Percentiles rank a stretch among this genome's conserved stretches.
These are phyloP conservation scores for Scheffersomyces illinoinensis DNA, from an alignment of 1,139 yeast species.

Conservation along the genomic window DNA sequence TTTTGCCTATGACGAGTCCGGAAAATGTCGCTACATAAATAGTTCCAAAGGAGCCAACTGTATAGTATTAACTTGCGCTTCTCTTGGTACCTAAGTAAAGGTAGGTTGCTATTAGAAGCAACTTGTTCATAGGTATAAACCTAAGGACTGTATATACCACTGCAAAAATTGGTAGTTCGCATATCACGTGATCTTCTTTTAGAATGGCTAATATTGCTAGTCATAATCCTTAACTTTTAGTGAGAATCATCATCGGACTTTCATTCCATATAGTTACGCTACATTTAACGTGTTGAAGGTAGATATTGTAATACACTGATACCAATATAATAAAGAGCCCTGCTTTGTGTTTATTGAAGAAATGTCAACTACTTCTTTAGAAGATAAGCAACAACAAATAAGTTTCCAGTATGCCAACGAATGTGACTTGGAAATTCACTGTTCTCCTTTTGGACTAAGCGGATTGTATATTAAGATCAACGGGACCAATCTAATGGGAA, in stretches of 20 bases:
- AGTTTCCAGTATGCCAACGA: constrained; percentile 51
- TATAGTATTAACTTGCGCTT: too few species aligned
- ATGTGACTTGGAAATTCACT: constrained; percentile 56
- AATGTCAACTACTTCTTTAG: background rate
- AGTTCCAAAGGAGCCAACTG: too few species aligned
- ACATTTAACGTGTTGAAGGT: background rate
- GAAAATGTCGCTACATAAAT: too few species aligned
- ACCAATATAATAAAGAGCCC: background rate
- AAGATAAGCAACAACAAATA: constrained; percentile 18
- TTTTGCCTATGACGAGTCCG: too few species aligned
- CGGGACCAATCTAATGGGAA: constrained; percentile 55
- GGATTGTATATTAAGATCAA: constrained; percentile 53
- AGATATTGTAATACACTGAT: background rate
- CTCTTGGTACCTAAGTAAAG: too few species aligned
- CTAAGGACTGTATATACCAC: too few species aligned
- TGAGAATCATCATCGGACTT: background rate
- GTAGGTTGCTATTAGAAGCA: too few species aligned
- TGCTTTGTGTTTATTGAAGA: background rate
- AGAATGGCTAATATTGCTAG: background rate
- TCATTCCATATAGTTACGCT: background rate
- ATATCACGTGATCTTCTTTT: background rate
- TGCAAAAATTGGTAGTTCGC: background rate
- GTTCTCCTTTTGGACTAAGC: constrained; percentile 60
- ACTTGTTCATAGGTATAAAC: too few species aligned
- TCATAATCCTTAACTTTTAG: background rate